phyloP scores from a whole-genome alignment of 768 basidiomycete genomes.

The Phanerochaete carnosa region DNA sequence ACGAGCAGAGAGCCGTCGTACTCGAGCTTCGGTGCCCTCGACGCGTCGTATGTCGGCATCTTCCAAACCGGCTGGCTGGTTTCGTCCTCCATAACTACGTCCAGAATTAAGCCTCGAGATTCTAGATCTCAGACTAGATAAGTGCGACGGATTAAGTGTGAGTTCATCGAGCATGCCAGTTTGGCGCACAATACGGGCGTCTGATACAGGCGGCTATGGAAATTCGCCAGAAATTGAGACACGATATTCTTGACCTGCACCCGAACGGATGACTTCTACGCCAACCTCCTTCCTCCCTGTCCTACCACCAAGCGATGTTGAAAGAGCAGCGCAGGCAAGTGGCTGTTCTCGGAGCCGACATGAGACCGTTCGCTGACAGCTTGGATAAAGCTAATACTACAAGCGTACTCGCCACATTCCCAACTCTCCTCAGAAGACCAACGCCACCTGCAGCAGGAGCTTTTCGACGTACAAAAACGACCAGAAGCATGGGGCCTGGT shows the following conservation, averaged over 20 bases:
- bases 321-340: slow-evolving; percentile 17
- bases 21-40: slow-evolving; percentile 11
- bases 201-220: no score
- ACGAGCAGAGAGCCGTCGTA: neutral
- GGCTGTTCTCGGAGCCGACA: slow-evolving; percentile 13
- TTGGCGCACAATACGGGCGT: no score
- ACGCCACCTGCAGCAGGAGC: slow-evolving; percentile 63
- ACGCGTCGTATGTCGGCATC: slow-evolving; percentile 29
- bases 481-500: slow-evolving; percentile 85
- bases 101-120: no score
- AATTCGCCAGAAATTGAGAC: neutral
- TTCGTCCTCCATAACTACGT: neutral
- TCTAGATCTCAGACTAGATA: no score
- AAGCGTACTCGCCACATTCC: slow-evolving; percentile 56
- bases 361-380: neutral
- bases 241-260: neutral
- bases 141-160: no score
- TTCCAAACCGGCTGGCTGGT: slow-evolving; percentile 20
- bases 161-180: neutral
- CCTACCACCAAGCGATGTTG: slow-evolving; percentile 14
- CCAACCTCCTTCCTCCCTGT: slow-evolving; percentile 14
- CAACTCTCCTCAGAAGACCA: slow-evolving; percentile 54
- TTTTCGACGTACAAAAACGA: slow-evolving; percentile 72
- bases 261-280: neutral
- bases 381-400: slow-evolving; percentile 55